Evolutionary conservation across 2,329 filamentous ascomycete species (phyloP), one percentile per base, ranked within the genome.

Genomic region (Fusarium nodosum): DNA sequence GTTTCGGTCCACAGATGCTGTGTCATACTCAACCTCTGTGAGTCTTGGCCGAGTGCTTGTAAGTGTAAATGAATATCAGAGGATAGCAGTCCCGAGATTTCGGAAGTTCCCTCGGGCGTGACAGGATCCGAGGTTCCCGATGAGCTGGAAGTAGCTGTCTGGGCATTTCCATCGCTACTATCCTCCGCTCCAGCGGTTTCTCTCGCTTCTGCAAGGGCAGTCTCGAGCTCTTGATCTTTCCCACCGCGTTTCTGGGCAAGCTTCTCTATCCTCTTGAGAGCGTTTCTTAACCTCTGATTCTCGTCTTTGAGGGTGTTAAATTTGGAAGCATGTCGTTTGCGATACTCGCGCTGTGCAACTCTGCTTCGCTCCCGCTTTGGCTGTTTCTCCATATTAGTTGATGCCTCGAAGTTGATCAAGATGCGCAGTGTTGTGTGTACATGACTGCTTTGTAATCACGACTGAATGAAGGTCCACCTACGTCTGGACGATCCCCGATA

Each of bases 231-330:
- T 4, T 58, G 48, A 11, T 66, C 66, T 22, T 50, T 59, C 4
- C 48, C 45, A 13, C 46, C 55, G 13, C 54, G 48, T 26, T 60
- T 55, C 3, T 60, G 64, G 13, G 69, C 73, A 11, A 67, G 45
- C 7, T 22, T 63, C 42, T 66, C 58, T 50, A 75, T 62, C 33
- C 59, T 61, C 20, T 58, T 64, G 24, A 75, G 60, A 7, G 72
- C 73, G 39, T 74, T 59, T 33, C 62, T 68, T 28, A 75, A 39
- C n/a, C 60, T 64, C 44, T 64, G 64, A 2, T 75, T 75, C 30
- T 75, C 73, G 6, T 75, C 73, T 42, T 74, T 67, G n/a, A 75
- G 67, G 4, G 30, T 66, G 28, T 69, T 66, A 34, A 75, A 75
- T 33, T 58, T 72, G 28, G 71, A 72, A 7, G 65, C 71, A 51